phyloP scores from a whole-genome alignment of 2,329 filamentous ascomycete species.

The Fusarium sp. region DNA sequence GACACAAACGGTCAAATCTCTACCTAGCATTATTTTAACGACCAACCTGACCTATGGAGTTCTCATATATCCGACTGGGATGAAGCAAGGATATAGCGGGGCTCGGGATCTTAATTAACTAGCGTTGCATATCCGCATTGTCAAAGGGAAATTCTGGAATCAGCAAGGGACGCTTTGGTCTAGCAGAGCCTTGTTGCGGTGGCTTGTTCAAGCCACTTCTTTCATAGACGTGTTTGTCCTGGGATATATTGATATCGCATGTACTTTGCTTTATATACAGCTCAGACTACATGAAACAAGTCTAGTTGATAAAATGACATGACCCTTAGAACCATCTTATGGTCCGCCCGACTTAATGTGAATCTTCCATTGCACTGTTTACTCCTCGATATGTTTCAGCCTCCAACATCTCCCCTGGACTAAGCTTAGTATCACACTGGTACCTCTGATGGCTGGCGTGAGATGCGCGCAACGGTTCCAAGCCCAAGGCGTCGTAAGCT shows the following conservation, averaged over 20 bases:
- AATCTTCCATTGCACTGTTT: neutral
- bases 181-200: neutral
- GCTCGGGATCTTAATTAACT: conserved; percentile 22
- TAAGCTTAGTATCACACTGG: neutral
- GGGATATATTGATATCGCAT: neutral
- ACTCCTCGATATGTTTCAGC: neutral
- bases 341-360: neutral
- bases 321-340: neutral
- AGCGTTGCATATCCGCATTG: conserved; percentile 9
- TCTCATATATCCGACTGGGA: neutral
- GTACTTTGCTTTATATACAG: neutral
- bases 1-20: conserved; percentile 21
- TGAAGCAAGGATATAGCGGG: conserved; percentile 4
- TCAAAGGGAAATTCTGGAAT: conserved; percentile 1
- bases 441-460: neutral
- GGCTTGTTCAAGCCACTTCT: conserved; percentile 1
- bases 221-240: neutral
- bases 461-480: neutral
- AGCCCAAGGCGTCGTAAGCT: neutral
- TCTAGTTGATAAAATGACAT: no score
- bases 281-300: no score
- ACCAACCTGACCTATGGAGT: neutral
- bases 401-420: neutral
- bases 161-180: neutral
- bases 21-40: neutral